phyloP scores from a whole-genome alignment of 805 yeast genomes.

The Wickerhamia fluorescens region DNA sequence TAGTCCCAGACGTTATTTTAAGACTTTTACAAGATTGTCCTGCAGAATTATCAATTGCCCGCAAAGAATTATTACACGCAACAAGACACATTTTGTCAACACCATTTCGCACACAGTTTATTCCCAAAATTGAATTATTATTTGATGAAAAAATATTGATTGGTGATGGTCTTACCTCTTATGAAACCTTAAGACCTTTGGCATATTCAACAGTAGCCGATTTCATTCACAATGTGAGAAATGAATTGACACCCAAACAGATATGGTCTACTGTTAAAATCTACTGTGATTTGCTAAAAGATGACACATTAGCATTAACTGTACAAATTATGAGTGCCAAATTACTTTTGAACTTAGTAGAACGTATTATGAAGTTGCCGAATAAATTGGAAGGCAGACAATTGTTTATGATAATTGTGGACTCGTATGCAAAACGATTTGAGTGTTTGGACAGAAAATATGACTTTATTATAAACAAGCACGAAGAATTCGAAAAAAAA shows the following conservation, averaged over 20 bases:
- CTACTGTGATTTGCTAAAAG: conserved; percentile 75
- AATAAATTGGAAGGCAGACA: conserved; percentile 79
- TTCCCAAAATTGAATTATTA: conserved; percentile 77
- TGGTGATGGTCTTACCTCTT: conserved; percentile 89
- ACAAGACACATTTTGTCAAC: conserved; percentile 93
- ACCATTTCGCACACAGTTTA: conserved; percentile 71
- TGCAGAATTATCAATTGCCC: conserved; percentile 80
- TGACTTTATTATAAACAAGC: conserved; percentile 56
- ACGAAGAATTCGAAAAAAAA: conserved; percentile 43
- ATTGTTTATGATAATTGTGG: conserved; percentile 76
- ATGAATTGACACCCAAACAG: conserved; percentile 73
- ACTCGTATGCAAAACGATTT: conserved; percentile 81
- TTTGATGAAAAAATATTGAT: conserved; percentile 83
- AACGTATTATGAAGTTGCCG: conserved; percentile 74
- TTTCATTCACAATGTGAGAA: conserved; percentile 84
- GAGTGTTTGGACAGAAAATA: conserved; percentile 67
- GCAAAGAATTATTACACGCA: conserved; percentile 90
- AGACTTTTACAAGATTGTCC: conserved; percentile 93
- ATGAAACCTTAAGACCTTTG: conserved; percentile 82
- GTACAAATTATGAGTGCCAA: conserved; percentile 97
- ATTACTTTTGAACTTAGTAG: conserved; percentile 78
- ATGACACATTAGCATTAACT: conserved; percentile 73
- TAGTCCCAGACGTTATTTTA: conserved; percentile 82
- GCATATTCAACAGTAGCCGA: conserved; percentile 96
- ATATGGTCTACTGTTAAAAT: conserved; percentile 82